These are phyloP conservation scores for Paradendryphiella salina DNA, from an alignment of 2,329 filamentous ascomycete species.

Conservation along the genomic window DNA sequence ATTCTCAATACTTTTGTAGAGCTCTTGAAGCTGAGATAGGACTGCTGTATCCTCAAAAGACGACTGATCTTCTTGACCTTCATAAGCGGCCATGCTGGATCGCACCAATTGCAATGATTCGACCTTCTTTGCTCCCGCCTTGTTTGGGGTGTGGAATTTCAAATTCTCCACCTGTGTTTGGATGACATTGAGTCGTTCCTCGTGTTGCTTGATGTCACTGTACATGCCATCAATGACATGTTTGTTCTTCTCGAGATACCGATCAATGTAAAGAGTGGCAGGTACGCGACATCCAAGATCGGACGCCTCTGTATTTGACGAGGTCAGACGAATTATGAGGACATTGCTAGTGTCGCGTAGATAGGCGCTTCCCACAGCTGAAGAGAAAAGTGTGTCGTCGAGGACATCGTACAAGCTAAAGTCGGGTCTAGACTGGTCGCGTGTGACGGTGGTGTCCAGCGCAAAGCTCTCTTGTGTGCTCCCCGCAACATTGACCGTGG, in stretches of 20 bases:
- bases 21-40: slow-evolving; percentile 33
- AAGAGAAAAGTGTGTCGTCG: slow-evolving; percentile 53
- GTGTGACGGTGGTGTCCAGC: slow-evolving; percentile 34
- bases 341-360: slow-evolving; percentile 53
- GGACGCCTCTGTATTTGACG: slow-evolving; percentile 43
- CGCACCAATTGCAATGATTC: slow-evolving; percentile 47
- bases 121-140: slow-evolving; percentile 33
- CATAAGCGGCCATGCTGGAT: slow-evolving; percentile 44
- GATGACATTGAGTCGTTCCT: slow-evolving; percentile 37
- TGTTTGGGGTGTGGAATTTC: slow-evolving; percentile 38
- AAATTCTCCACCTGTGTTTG: slow-evolving; percentile 44
- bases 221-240: slow-evolving; percentile 55
- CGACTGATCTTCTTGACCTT: slow-evolving; percentile 20
- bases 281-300: slow-evolving; percentile 56
- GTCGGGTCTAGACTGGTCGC: slow-evolving; percentile 24
- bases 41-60: slow-evolving; percentile 26
- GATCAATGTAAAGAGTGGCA: slow-evolving; percentile 60
- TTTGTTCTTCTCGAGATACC: slow-evolving; percentile 60
- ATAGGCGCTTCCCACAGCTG: slow-evolving; percentile 28
- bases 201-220: slow-evolving; percentile 42
- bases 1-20: slow-evolving; percentile 39
- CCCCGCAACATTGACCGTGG: slow-evolving; percentile 44
- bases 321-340: slow-evolving; percentile 52
- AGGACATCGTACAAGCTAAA: slow-evolving; percentile 59
- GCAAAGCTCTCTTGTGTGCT: slow-evolving; percentile 31